phyloP scores from a whole-genome alignment of 179 eudicot species.

The Beta corolliflora region DNA sequence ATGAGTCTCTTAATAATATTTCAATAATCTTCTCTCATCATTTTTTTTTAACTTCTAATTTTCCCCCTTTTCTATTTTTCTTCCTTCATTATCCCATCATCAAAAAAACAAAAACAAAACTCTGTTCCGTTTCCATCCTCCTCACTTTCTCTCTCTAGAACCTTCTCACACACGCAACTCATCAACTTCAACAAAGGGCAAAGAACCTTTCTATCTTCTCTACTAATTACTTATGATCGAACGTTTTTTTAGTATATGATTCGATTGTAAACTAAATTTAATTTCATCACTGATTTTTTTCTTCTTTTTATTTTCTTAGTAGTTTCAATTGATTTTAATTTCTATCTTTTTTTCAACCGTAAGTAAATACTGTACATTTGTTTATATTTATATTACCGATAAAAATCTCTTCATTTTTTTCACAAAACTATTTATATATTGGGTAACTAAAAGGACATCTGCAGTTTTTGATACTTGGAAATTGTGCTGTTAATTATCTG shows the following conservation, averaged over 20 bases:
- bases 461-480: too few relatives aligned
- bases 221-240: slow-evolving; percentile 14
- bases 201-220: not conserved
- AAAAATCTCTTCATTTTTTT: slow-evolving; percentile 6
- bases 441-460: too few relatives aligned
- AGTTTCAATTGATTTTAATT: not conserved
- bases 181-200: not conserved
- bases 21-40: not conserved
- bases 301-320: not conserved
- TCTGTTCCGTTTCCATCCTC: not conserved
- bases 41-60: not conserved
- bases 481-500: not conserved
- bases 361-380: slow-evolving; percentile 21
- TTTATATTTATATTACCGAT: slow-evolving; percentile 3
- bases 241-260: slow-evolving; percentile 7
- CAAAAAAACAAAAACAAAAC: not conserved
- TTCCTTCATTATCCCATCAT: slow-evolving; percentile 9
- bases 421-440: not conserved
- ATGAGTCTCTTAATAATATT: slow-evolving; percentile 4
- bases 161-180: slow-evolving; percentile 24
- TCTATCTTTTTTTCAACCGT: slow-evolving; percentile 2
- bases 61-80: not conserved
- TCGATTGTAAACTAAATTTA: slow-evolving; percentile 8
- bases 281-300: not conserved
- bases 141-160: slow-evolving; percentile 26